phyloP scores from a whole-genome alignment of 2,329 filamentous ascomycete species.

The Rutstroemia sp. region DNA sequence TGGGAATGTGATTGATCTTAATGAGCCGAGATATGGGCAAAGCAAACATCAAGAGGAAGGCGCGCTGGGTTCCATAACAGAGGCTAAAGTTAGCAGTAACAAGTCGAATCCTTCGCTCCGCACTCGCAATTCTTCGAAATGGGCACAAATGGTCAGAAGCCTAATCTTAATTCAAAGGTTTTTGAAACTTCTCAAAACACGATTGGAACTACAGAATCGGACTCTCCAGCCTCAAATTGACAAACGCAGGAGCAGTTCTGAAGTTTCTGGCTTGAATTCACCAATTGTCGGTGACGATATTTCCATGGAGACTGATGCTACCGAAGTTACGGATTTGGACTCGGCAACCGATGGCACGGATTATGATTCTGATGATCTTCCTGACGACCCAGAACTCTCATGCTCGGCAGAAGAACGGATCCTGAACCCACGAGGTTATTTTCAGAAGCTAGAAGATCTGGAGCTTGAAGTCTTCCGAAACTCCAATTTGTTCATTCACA shows the following conservation, averaged over 20 bases:
- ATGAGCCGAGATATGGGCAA: constrained; percentile 58
- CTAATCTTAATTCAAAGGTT: neutral
- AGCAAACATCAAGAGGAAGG: too few relatives aligned
- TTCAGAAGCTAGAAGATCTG: neutral
- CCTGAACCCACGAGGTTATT: neutral
- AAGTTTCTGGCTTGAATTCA: neutral
- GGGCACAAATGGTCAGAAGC: neutral
- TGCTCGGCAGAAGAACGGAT: neutral
- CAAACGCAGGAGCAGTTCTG: neutral
- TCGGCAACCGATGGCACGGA: neutral
- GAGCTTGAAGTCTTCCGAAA: neutral
- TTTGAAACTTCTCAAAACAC: neutral
- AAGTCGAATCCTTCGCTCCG: too few relatives aligned
- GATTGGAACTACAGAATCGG: neutral
- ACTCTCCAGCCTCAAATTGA: neutral
- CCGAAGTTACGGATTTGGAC: neutral
- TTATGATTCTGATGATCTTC: neutral
- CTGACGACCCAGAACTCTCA: neutral
- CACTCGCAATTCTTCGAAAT: neutral
- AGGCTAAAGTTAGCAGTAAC: neutral
- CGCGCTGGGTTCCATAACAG: neutral
- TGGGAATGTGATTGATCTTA: constrained; percentile 62
- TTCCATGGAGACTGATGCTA: neutral
- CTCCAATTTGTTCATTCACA: neutral
- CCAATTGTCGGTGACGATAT: neutral